These are phyloP conservation scores for Cytospora schulzeri DNA, from an alignment of 2,329 filamentous ascomycete genomes.

Conservation along the genomic window DNA sequence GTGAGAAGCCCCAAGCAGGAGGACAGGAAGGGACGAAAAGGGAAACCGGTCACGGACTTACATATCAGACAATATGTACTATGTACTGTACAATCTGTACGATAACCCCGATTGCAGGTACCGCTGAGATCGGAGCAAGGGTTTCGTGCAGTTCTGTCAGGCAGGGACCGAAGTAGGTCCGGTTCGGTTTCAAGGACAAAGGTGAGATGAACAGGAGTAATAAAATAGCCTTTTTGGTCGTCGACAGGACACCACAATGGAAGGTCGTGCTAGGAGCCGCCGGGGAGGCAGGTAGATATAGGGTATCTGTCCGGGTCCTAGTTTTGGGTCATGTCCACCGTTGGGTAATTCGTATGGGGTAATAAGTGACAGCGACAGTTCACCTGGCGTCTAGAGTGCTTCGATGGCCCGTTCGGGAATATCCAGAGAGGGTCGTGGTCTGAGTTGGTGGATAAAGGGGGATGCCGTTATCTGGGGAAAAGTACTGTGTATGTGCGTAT, in stretches of 20 bases:
- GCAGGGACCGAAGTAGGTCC: neutral
- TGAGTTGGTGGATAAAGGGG: constrained; percentile 16
- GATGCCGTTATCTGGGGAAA: constrained; percentile 5
- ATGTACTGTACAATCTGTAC: neutral
- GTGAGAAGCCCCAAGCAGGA: constrained; percentile 4
- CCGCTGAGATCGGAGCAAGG: constrained; percentile 13
- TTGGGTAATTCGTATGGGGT: constrained; percentile 14
- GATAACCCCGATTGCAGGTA: neutral
- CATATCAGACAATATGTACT: constrained; percentile 16
- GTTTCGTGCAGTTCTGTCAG: constrained; percentile 14
- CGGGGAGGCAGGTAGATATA: constrained; percentile 1
- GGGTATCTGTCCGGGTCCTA: neutral
- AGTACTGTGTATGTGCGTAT: no score
- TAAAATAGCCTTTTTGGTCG: neutral
- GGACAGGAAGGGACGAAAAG: constrained; percentile 10
- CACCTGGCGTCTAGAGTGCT: constrained; percentile 4
- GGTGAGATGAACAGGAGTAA: neutral
- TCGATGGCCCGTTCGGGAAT: constrained; percentile 26
- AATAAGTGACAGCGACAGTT: neutral
- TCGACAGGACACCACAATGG: neutral
- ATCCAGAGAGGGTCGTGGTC: constrained; percentile 17
- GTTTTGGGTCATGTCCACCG: neutral
- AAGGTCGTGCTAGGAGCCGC: neutral
- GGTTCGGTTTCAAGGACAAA: neutral
- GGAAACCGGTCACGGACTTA: constrained; percentile 16